Base-by-base conservation (phyloP, 1,284 basidiomycete species). In the Sporisorium sorghi region DNA sequence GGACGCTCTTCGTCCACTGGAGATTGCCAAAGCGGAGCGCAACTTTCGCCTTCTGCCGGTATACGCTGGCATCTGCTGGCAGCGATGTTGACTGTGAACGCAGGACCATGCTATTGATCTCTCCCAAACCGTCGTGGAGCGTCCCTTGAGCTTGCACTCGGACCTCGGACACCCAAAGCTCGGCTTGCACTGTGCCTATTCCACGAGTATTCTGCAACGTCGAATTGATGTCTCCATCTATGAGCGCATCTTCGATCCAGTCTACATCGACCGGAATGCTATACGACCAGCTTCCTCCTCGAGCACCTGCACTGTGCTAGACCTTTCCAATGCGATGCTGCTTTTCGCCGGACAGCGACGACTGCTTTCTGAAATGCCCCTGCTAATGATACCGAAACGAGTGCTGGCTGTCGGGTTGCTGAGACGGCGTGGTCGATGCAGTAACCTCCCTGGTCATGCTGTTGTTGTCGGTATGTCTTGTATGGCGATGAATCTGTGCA, bases 401-500 rank as follows among this genome's bases (percentile, higher is more conserved):
- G 19, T 10, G 26, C 17, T 23, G 47, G 6, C 32, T 32, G 14
- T 21, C 7, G 5, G 15, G 7, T 30, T 11, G 39, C 23, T 19
- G 7, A 6, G 6, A 24, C 4, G 24, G 24, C 28, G 14, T 17
- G 33, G 55, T 49, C 39, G 57, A 19, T 43, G 24, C 4, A 26
- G 17, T n/a, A 9, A 6, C 5, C 11, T 26, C n/a, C 46, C 19
- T 12, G 23, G 10, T 21, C 7, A 24, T 49, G 32, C 19, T 49
- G 19, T 9, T 5, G 32, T 35, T 6, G 46, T 49, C 32, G 44
- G 44, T 46, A 17, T 30, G 26, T 12, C 7, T 14, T 33, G 37
- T n/a, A 23, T 63, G 58, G 44, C 46, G 39, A 26, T 15, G 30
- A 32, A n/a, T 49, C 63, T 58, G 60, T 58, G 58, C 64, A 60